Conservation (phyloP, 2,329 filamentous ascomycete genomes). For the Colletotrichum tropicale region DNA sequence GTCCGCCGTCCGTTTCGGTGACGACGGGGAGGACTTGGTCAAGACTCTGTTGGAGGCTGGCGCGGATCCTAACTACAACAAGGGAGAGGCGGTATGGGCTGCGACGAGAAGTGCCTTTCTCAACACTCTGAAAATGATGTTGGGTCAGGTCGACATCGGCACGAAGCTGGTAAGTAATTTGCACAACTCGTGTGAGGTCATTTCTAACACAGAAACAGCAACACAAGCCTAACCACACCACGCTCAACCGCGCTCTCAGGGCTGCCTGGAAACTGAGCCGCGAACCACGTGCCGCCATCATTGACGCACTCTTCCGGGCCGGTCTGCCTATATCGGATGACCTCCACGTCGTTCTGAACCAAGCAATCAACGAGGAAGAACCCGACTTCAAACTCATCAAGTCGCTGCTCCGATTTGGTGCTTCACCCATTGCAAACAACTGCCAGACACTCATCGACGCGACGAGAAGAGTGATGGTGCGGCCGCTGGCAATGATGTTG, state of each 20-base stretch:
- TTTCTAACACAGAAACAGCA: constrained; percentile 34
- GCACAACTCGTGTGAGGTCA: not conserved
- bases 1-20: constrained; percentile 55
- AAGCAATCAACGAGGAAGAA: constrained; percentile 58
- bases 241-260: constrained; percentile 55
- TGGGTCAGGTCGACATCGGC: constrained; percentile 48
- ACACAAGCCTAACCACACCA: constrained; percentile 47
- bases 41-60: constrained; percentile 47
- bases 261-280: constrained; percentile 56
- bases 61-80: constrained; percentile 59
- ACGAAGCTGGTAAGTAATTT: constrained; percentile 41
- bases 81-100: constrained; percentile 60
- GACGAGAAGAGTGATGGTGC: constrained; percentile 39
- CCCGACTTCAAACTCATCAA: constrained; percentile 18
- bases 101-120: constrained; percentile 57
- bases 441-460: constrained; percentile 59
- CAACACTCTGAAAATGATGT: constrained; percentile 53
- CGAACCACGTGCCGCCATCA: constrained; percentile 51
- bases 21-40: constrained; percentile 52
- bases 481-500: constrained; percentile 47
- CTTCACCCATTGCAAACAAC: constrained; percentile 54
- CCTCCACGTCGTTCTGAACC: constrained; percentile 53
- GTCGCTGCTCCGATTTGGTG: constrained; percentile 41
- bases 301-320: constrained; percentile 56
- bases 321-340: constrained; percentile 53